Conservation (phyloP, 1,284 basidiomycete species). For the Gomphus sp. region DNA sequence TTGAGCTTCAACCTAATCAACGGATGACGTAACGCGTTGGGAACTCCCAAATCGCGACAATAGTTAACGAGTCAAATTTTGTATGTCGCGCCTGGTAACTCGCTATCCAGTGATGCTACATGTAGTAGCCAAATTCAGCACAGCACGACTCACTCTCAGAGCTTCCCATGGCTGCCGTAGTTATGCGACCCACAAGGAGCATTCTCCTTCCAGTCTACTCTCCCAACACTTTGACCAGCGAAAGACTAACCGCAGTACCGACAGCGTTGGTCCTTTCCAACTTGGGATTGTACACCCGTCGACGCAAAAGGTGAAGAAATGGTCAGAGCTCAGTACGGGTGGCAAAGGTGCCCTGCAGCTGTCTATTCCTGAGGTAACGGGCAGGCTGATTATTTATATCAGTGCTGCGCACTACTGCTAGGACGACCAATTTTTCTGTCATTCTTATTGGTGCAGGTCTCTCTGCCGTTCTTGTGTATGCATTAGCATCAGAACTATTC, state of each 20-base stretch:
- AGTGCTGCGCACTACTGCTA: slow-evolving; percentile 76
- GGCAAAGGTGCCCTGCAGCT: slow-evolving; percentile 65
- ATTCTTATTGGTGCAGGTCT: slow-evolving; percentile 78
- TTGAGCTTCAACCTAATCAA: not conserved
- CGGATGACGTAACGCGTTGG: not conserved
- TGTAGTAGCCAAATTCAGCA: not conserved
- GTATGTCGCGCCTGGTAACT: not conserved
- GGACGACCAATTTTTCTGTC: slow-evolving; percentile 75
- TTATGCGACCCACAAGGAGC: slow-evolving; percentile 26
- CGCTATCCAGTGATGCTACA: not conserved
- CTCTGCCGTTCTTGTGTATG: slow-evolving; percentile 76
- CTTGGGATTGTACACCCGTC: slow-evolving; percentile 60
- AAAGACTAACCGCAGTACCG: slow-evolving; percentile 33
- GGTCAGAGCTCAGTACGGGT: slow-evolving; percentile 72
- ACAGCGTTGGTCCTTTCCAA: slow-evolving; percentile 74
- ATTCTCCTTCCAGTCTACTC: slow-evolving; percentile 43
- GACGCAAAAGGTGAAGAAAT: slow-evolving; percentile 54
- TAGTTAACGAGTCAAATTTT: not conserved
- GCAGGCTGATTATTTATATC: slow-evolving; percentile 2
- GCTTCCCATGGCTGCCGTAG: not conserved
- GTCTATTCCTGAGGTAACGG: not conserved
- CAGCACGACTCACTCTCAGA: not conserved
- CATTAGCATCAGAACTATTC: slow-evolving; percentile 82
- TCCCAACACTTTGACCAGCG: slow-evolving; percentile 59
- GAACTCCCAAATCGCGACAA: not conserved